Evolutionary conservation across 176 grass and related monocot species (phyloP).

Genomic region (Triticum turgidum): DNA sequence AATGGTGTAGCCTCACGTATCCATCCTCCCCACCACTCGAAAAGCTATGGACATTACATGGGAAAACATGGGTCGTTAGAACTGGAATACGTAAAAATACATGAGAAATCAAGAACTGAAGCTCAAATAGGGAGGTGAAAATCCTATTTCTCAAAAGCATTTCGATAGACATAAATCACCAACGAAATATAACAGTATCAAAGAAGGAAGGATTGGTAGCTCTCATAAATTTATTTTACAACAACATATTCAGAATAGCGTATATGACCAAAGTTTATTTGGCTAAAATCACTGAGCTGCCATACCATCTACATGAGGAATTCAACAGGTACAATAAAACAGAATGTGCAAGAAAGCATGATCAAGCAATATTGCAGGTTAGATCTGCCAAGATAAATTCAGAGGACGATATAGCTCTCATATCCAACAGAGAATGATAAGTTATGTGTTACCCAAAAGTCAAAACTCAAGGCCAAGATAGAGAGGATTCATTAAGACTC

Average conservation of each 20-base stretch:
- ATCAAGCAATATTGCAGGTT: neutral
- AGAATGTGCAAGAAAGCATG: neutral
- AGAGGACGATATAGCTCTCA: constrained; percentile 30
- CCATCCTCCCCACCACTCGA: constrained; percentile 93
- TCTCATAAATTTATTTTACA: constrained; percentile 35
- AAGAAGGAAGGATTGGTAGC: neutral
- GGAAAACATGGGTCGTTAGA: neutral
- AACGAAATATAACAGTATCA: neutral
- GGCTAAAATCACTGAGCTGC: constrained; percentile 38
- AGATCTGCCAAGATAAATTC: neutral
- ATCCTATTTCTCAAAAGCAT: neutral
- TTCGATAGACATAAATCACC: neutral
- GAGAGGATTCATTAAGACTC: too few relatives aligned
- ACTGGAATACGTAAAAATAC: neutral
- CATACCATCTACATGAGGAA: neutral
- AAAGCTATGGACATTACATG: constrained; percentile 39
- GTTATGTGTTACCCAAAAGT: neutral
- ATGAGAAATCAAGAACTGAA: neutral
- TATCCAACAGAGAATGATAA: neutral
- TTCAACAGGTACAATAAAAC: neutral
- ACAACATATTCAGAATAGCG: constrained; percentile 45
- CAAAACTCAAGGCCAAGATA: too few relatives aligned
- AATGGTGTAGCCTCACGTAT: constrained; percentile 87
- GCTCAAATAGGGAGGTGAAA: neutral
- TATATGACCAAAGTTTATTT: constrained; percentile 51